Base-by-base conservation (phyloP, 495 filamentous ascomycete species). In the Rhizodiscina lignyota region DNA sequence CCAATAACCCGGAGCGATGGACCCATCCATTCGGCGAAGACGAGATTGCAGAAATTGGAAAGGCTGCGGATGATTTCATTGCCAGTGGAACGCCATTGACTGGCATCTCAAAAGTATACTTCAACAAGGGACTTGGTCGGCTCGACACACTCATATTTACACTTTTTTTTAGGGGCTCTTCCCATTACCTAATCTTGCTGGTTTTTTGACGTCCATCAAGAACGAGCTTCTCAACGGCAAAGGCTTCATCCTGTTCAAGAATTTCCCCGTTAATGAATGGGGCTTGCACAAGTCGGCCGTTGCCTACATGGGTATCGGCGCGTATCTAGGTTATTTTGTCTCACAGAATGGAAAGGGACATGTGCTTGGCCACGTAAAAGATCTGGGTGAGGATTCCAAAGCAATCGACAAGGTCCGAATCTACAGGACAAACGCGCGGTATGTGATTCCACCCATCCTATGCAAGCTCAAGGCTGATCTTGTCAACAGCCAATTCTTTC, bases 281-380 rank as follows among this genome's bases (percentile, higher is more conserved):
- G 69, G 75, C n/a, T 64, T 70, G 35, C 64, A 70, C 41, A 93
- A 89, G 57, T 79, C 72, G 10, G 83, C 84, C 17, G 72, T 79
- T 19, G 83, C 81, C 16, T 92, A 91, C 57, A 84, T 93, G 77
- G 84, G 84, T 21, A 61, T 93, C 1, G 83, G 83, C n/a, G 77
- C 79, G 2, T 72, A 87, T 47, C 63, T 94, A 3, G 84, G 84
- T 23, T 84, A 91, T 56, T 82, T 85, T 38, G 67, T 85, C 24
- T 79, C 72, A 26, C 84, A 94, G 49, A 94, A 94, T 58, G 70
- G 73, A 5, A 70, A 70, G 29, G 84, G 84, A n/a, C 84, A 92
- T 53, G 79, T 92, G 11, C 64, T 93, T 6, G 84, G 84, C 2
- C 84, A 94, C 53, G 84, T 92, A 50, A 84, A 92, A 56, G 81